Conservation (phyloP, 2,329 filamentous ascomycete species). For the Colletotrichum costaricense region DNA sequence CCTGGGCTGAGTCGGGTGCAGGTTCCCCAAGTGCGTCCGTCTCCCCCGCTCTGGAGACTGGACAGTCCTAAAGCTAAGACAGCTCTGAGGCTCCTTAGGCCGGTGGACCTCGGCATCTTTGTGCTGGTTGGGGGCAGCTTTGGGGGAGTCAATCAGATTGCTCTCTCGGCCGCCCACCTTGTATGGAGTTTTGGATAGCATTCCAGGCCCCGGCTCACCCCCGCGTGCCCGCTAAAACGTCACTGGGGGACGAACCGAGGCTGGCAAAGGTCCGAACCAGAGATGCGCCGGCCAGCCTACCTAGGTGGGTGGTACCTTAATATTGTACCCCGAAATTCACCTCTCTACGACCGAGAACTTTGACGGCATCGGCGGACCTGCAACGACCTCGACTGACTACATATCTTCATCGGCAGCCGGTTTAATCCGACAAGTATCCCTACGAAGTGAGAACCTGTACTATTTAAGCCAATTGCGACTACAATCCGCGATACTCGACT, state of each 20-base stretch:
- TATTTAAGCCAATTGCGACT: not conserved
- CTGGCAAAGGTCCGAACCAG: not conserved
- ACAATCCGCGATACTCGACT: not conserved
- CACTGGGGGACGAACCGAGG: constrained; percentile 4
- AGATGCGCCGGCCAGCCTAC: not conserved
- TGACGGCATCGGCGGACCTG: not conserved
- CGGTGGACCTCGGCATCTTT: constrained; percentile 37
- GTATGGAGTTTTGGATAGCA: constrained; percentile 3
- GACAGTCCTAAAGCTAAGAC: not conserved
- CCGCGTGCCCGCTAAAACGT: not conserved
- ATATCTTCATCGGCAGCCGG: no score
- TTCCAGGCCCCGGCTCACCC: not conserved
- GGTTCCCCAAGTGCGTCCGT: not conserved
- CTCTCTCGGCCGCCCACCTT: not conserved
- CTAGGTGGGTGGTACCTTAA: no score
- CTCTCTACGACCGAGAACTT: not conserved
- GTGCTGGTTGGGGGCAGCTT: not conserved
- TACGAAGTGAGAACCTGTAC: not conserved
- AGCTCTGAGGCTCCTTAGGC: not conserved
- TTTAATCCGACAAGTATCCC: not conserved
- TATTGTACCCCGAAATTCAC: not conserved
- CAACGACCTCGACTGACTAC: not conserved
- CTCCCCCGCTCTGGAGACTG: not conserved
- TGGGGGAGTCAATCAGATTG: no score
- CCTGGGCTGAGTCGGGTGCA: not conserved